Percentiles rank a stretch among this genome's conserved stretches.
Conservation (phyloP, 768 basidiomycete genomes). For the Harrya chromipes region DNA sequence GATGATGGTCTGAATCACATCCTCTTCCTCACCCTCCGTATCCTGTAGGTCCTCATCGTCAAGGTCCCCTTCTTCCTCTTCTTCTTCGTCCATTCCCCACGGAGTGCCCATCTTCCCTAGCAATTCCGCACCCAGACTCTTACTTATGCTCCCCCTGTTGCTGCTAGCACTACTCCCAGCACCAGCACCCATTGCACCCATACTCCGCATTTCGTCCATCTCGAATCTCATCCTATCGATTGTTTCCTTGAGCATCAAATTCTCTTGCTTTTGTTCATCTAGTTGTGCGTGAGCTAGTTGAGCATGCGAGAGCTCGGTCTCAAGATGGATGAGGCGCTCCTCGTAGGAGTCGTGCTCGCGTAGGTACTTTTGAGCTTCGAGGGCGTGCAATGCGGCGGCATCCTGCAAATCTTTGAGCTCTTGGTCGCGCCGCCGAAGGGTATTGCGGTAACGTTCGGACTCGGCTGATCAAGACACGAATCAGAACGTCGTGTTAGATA, state of each 20-base stretch:
- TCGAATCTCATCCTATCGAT: conserved; percentile 94
- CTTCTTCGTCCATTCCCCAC: conserved; percentile 43
- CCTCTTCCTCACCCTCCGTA: conserved; percentile 59
- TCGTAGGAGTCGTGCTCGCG: conserved; percentile 73
- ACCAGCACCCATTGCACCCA: conserved; percentile 33
- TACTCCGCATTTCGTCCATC: conserved; percentile 83
- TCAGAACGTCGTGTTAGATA: not conserved
- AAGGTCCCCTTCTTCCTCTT: conserved; percentile 35
- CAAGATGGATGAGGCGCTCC: conserved; percentile 64
- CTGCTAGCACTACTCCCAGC: conserved; percentile 47
- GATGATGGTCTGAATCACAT: conserved; percentile 85
- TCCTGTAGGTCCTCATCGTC: conserved; percentile 46
- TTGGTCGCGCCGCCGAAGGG: conserved; percentile 72
- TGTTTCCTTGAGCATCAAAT: conserved; percentile 89
- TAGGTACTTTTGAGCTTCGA: conserved; percentile 64
- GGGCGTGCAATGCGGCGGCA: conserved; percentile 51
- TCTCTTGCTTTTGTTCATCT: conserved; percentile 94
- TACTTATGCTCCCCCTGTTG: conserved; percentile 57
- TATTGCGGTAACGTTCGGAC: conserved; percentile 75
- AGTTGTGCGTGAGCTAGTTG: conserved; percentile 70
- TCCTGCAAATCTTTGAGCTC: conserved; percentile 66
- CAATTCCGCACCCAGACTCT: conserved; percentile 73
- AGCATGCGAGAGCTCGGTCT: conserved; percentile 66
- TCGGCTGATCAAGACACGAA: conserved; percentile 42
- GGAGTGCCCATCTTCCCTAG: conserved; percentile 54